Evolutionary conservation across 2,329 filamentous ascomycete species (phyloP).

Genomic region (Cladosporium sp.): DNA sequence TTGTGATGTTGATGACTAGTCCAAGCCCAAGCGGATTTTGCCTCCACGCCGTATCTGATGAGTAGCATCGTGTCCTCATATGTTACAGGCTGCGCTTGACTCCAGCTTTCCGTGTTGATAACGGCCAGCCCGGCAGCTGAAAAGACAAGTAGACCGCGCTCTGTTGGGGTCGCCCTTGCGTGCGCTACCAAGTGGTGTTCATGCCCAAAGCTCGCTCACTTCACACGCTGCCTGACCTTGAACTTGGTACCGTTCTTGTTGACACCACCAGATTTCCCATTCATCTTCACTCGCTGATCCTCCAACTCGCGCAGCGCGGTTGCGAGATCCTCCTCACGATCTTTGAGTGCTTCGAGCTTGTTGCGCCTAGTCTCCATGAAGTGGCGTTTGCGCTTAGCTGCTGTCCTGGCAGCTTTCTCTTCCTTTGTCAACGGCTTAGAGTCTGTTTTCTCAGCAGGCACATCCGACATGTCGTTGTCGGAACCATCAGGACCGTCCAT

Average conservation of each 20-base stretch:
- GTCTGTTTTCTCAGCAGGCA: slow-evolving; percentile 4
- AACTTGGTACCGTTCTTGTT: slow-evolving; percentile 63
- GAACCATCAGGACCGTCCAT: slow-evolving; percentile 17
- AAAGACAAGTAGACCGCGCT: not conserved
- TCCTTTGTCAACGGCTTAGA: slow-evolving; percentile 25
- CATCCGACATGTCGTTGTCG: slow-evolving; percentile 19
- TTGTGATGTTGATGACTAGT: too few relatives aligned
- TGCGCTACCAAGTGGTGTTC: not conserved
- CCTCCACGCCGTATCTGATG: too few relatives aligned
- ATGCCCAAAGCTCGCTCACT: slow-evolving; percentile 31
- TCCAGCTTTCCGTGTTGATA: too few relatives aligned
- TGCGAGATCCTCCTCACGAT: slow-evolving; percentile 52
- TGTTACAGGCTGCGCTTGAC: too few relatives aligned
- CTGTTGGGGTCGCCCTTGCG: not conserved
- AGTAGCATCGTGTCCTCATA: too few relatives aligned
- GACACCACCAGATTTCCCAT: slow-evolving; percentile 54
- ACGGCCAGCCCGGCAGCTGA: not conserved
- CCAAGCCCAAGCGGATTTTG: too few relatives aligned
- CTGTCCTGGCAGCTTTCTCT: slow-evolving; percentile 44
- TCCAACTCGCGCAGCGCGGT: slow-evolving; percentile 55
- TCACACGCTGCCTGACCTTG: slow-evolving; percentile 60
- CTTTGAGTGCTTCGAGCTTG: slow-evolving; percentile 50
- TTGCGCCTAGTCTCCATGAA: slow-evolving; percentile 45
- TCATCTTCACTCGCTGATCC: slow-evolving; percentile 59
- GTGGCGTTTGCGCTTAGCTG: slow-evolving; percentile 48